Evolutionary conservation across 208 protist genomes (phyloP), one percentile per base, ranked within the genome.

Genomic region (Leishmania amazonensis): DNA sequence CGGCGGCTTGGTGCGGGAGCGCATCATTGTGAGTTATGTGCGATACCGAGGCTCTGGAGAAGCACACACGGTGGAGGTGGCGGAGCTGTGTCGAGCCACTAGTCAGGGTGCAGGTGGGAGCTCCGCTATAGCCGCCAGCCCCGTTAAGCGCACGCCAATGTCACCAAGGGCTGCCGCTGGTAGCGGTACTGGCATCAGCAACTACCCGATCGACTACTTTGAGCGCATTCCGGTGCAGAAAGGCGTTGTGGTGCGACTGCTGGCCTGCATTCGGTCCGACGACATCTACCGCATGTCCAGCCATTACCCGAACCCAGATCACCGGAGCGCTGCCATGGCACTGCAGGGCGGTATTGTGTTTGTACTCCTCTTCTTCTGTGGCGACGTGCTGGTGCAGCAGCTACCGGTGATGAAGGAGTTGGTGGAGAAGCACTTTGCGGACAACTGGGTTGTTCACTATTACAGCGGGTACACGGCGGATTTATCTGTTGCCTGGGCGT

Each of bases 391-490:
- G 19, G 70, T 94, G 4, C 83, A 95, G 19, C 91, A 99, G 78
- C 70, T 81, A 51, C 89, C 96, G 54, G 89, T 98, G 35, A 99
- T 99, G 99, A 88, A 97, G 77, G 99, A 99, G 84, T 98, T 99
- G 75, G 98, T 99, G 15, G 98, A 99, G 88, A 99, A 99, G 85
- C 97, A 99, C 88, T 99, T 99, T 87, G 85, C 89, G 21, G 99
- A 99, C 89, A 99, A 99, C 87, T 99, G 99, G 99, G 92, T 99
- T 15, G 97, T 99, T 67, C 91, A 98, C 75, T 99, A 98, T 84
- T 99, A 99, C 89, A 95, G 99, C 84, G 99, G 99, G 40, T 97
- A 96, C 87, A 97, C 92, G 0, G 96, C 98, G 31, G 99, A 99
- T 80, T 85, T 99, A 17, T 91, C 90, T 1, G 75, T 96, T 13